phyloP scores from a whole-genome alignment of 2,329 filamentous ascomycete species.

The Pyricularia sp. region DNA sequence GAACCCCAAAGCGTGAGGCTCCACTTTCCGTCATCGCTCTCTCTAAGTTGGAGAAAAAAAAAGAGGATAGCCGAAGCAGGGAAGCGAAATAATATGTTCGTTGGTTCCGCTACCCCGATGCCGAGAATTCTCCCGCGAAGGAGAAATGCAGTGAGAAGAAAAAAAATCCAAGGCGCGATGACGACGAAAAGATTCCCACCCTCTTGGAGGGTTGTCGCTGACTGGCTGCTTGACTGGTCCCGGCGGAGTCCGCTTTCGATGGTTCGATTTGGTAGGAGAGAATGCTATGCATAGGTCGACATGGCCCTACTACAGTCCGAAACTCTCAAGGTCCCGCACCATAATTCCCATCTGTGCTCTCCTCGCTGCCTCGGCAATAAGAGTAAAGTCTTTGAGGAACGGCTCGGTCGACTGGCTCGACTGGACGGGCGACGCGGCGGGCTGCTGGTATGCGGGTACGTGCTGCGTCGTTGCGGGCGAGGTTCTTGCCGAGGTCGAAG shows the following conservation, averaged over 20 bases:
- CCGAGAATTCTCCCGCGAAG: not conserved
- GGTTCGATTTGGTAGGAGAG: not conserved
- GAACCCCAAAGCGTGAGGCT: not conserved
- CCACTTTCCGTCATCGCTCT: not conserved
- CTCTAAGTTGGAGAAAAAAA: not conserved
- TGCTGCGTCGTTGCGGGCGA: slow-evolving; percentile 13
- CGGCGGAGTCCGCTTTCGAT: not conserved
- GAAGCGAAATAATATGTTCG: not conserved
- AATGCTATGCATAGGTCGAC: not conserved
- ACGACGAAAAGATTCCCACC: not conserved
- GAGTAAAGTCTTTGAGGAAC: slow-evolving; percentile 72
- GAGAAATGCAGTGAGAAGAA: not conserved
- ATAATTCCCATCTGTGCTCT: slow-evolving; percentile 83
- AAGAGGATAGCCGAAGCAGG: not conserved
- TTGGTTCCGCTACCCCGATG: not conserved
- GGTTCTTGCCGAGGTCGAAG: slow-evolving; percentile 14
- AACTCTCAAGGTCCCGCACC: slow-evolving; percentile 74
- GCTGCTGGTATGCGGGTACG: slow-evolving; percentile 15
- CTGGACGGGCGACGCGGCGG: slow-evolving; percentile 18
- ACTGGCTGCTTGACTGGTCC: not conserved
- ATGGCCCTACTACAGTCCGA: slow-evolving; percentile 41
- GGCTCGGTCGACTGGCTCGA: slow-evolving; percentile 36
- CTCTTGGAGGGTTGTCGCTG: not conserved
- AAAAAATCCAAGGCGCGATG: not conserved
- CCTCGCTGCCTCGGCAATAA: slow-evolving; percentile 89